Conservation (phyloP, 805 yeast species). For the Candida parachauliodes region DNA sequence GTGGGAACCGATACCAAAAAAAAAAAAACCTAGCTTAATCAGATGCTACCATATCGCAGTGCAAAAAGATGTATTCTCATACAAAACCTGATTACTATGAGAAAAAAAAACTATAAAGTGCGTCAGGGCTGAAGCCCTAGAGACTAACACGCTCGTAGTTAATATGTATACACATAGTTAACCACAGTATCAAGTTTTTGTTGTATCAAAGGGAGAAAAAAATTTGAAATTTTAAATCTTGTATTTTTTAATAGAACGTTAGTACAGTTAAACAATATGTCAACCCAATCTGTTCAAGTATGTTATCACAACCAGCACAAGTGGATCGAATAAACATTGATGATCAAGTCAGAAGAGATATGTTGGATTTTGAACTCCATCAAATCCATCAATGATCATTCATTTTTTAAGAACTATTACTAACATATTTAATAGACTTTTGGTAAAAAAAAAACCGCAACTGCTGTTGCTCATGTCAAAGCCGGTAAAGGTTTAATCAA, state of each 20-base stretch:
- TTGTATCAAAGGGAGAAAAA: conserved; percentile 4
- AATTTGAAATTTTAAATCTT: conserved; percentile 12
- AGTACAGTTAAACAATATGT: conserved; percentile 37
- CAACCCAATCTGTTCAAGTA: conserved; percentile 89
- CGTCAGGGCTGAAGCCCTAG: neutral
- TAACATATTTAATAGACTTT: conserved; percentile 67
- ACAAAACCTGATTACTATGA: too few species aligned
- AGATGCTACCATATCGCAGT: neutral
- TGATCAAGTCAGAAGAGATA: too few species aligned
- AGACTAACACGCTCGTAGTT: neutral
- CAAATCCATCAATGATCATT: too few species aligned
- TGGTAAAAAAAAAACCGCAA: conserved; percentile 99
- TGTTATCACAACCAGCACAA: conserved; percentile 31
- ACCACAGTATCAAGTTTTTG: neutral
- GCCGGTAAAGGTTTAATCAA: conserved; percentile 99
- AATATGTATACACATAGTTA: neutral
- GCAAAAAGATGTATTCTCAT: too few species aligned
- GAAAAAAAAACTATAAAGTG: neutral
- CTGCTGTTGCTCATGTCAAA: conserved; percentile 99
- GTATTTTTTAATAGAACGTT: conserved; percentile 8
- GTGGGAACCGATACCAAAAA: too few species aligned
- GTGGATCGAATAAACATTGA: too few species aligned
- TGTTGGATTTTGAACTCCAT: neutral
- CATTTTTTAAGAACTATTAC: too few species aligned
- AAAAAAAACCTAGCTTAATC: too few species aligned